phyloP scores from a whole-genome alignment of 2,329 filamentous ascomycete genomes.

The Seiridium unicorne region DNA sequence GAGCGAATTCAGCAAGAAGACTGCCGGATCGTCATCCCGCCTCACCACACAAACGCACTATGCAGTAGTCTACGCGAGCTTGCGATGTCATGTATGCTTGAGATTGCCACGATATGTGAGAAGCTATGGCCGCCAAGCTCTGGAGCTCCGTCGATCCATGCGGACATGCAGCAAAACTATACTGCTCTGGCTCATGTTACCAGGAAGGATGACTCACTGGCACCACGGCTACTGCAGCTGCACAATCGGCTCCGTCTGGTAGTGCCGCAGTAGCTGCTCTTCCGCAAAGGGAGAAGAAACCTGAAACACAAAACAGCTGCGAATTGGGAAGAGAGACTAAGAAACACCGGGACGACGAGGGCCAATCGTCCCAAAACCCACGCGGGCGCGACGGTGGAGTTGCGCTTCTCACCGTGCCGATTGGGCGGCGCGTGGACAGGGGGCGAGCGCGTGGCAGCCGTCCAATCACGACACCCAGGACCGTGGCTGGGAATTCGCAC shows the following conservation, averaged over 20 bases:
- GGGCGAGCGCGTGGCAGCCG: constrained; percentile 8
- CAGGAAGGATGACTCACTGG: constrained; percentile 6
- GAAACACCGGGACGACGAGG: not conserved
- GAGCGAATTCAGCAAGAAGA: not conserved
- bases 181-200: not conserved
- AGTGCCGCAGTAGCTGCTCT: not conserved
- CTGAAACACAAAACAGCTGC: constrained; percentile 6
- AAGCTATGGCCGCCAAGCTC: not conserved
- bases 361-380: constrained; percentile 14
- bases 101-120: not conserved
- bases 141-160: not conserved
- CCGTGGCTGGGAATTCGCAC: not conserved
- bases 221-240: not conserved
- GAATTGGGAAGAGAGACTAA: not conserved
- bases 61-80: not conserved
- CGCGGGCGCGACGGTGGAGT: constrained; percentile 10
- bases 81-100: not conserved
- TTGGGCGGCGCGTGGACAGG: constrained; percentile 11
- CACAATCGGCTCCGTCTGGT: not conserved
- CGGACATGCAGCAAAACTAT: not conserved
- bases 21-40: not conserved
- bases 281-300: not conserved
- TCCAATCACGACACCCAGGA: constrained; percentile 6
- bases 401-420: constrained; percentile 1
- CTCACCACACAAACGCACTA: not conserved